Evolutionary conservation across 768 basidiomycete species (phyloP), one percentile per base, ranked within the genome.

Genomic region (Kwoniella shandongensis): DNA sequence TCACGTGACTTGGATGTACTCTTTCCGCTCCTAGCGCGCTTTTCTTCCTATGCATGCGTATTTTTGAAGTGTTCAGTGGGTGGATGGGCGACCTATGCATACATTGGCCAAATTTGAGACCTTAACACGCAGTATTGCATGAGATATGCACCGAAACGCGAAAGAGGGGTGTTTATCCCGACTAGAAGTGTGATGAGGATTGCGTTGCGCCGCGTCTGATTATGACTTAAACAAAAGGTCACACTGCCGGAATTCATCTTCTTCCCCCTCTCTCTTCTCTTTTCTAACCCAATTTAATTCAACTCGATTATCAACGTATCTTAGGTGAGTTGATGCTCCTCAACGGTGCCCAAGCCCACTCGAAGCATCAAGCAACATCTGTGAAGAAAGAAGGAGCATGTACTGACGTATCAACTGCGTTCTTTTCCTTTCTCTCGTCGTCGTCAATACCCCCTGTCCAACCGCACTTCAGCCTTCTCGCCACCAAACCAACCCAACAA

Each of bases 101-200:
- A 30, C 25, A 49, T 32, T 23, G 13, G 23, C 11, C 23, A 52
- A 36, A 20, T n/a, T 13, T 42, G 22, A 57, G 52, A n/a, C 17
- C 12, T 54, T 15, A 13, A 44, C 8, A n/a, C 15, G 56, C 15
- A 20, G 15, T 12, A 22, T 22, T 58, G 56, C 18, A 39, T 27
- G 56, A 51, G 56, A 32, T 58, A 58, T 23, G 29, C 8, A 6
- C 12, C 41, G 25, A 51, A 18, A 32, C 39, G 23, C 10, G 41
- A 58, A 58, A 58, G 44, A 48, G 54, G 54, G 54, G 47, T 58
- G 56, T 58, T 58, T 58, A 40, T 36, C 23, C 44, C 56, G 49
- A 22, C 38, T 50, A 39, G 48, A 56, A 49, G 30, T 56, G 54
- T n/a, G 20, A 44, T 46, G 46, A 46, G 26, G 32, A 32, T 32